Percentiles rank a stretch among this genome's conserved stretches.
phyloP scores from a whole-genome alignment of 1,284 basidiomycete genomes.

The Pseudozyma sp. region DNA sequence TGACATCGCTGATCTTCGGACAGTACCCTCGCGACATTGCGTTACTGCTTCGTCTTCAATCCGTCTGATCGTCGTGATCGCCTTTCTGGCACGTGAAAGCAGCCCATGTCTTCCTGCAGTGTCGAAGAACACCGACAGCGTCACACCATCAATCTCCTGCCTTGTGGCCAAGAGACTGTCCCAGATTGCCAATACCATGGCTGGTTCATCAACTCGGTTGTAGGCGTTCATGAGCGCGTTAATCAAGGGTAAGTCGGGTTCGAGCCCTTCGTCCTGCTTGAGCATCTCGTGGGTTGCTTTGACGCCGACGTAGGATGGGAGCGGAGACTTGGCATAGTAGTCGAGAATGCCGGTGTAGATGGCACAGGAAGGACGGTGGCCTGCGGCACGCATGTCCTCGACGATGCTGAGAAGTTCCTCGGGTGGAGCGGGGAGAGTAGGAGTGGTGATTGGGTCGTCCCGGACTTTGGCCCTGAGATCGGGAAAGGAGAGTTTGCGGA shows the following conservation, averaged over 20 bases:
- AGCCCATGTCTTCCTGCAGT: slow-evolving; percentile 77
- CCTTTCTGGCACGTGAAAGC: slow-evolving; percentile 34
- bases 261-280: slow-evolving; percentile 79
- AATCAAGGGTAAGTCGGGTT: slow-evolving; percentile 81
- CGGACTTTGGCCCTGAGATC: neutral
- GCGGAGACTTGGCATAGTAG: slow-evolving; percentile 68
- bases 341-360: slow-evolving; percentile 81
- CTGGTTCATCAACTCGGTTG: slow-evolving; percentile 78
- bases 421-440: slow-evolving; percentile 72
- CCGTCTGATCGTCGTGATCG: slow-evolving; percentile 22
- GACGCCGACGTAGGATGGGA: slow-evolving; percentile 66
- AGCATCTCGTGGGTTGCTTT: slow-evolving; percentile 82
- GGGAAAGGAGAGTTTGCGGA: slow-evolving; percentile 21
- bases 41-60: slow-evolving; percentile 71
- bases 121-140: slow-evolving; percentile 85
- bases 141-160: slow-evolving; percentile 74
- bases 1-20: slow-evolving; percentile 74
- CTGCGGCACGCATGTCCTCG: slow-evolving; percentile 81
- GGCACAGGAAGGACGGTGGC: slow-evolving; percentile 74
- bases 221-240: slow-evolving; percentile 93
- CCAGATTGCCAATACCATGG: slow-evolving; percentile 83
- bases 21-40: slow-evolving; percentile 70
- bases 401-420: slow-evolving; percentile 82
- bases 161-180: slow-evolving; percentile 74
- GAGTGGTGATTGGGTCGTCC: neutral